Conservation (phyloP, 805 yeast genomes). For the Ogataea chonburiensis region DNA sequence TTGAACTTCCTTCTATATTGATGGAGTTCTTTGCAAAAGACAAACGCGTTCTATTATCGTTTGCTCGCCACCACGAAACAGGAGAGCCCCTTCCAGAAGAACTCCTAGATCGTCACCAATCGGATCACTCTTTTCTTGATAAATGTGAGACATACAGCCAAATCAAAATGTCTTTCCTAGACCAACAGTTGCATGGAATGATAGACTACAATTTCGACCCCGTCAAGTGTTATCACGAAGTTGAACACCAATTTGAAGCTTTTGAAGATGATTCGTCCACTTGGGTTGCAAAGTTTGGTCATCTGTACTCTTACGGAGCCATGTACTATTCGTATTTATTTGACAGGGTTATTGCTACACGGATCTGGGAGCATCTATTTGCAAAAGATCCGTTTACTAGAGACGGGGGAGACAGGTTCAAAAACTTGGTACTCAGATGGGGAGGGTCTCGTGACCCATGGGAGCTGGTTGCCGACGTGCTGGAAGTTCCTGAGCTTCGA, state of each 20-base stretch:
- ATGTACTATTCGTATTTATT: constrained; percentile 88
- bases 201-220: constrained; percentile 51
- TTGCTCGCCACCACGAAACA: constrained; percentile 72
- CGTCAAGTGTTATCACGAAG: constrained; percentile 58
- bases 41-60: constrained; percentile 66
- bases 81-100: constrained; percentile 55
- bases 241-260: constrained; percentile 59
- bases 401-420: constrained; percentile 73
- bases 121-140: constrained; percentile 51
- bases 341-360: constrained; percentile 89
- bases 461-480: constrained; percentile 75
- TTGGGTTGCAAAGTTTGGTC: constrained; percentile 96
- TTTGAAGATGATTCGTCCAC: constrained; percentile 69
- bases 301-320: constrained; percentile 89
- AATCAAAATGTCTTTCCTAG: constrained; percentile 84
- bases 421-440: constrained; percentile 73
- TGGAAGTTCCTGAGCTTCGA: constrained; percentile 59
- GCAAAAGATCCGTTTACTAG: constrained; percentile 65
- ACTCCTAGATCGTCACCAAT: constrained; percentile 50
- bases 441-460: constrained; percentile 94
- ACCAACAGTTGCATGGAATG: constrained; percentile 69
- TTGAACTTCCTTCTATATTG: constrained; percentile 92
- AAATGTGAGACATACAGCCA: constrained; percentile 82
- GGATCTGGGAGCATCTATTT: constrained; percentile 77
- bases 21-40: constrained; percentile 93